These are phyloP conservation scores for Penicillium janthinellum DNA, from an alignment of 2,329 filamentous ascomycete species.

Conservation along the genomic window DNA sequence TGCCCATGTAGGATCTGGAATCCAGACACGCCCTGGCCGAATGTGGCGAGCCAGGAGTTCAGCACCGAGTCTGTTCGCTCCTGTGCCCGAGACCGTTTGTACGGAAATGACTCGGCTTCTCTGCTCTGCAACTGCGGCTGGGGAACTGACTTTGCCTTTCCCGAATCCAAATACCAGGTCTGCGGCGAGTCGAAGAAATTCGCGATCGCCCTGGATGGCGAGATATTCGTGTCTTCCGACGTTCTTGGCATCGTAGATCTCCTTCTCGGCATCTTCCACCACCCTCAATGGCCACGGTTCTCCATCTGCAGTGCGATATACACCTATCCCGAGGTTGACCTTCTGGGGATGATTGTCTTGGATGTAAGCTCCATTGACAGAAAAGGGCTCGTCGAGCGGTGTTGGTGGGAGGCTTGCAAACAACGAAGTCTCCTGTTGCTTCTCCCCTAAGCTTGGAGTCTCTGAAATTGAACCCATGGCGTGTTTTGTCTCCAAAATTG, in stretches of 20 bases:
- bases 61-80: not conserved
- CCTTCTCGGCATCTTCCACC: not conserved
- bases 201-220: not conserved
- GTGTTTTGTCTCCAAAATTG: not conserved
- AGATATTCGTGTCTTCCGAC: not conserved
- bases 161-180: not conserved
- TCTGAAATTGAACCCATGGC: not conserved
- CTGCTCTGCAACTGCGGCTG: not conserved
- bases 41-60: not conserved
- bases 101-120: not conserved
- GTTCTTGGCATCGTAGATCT: not conserved
- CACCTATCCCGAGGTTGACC: not conserved
- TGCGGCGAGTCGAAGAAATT: not conserved
- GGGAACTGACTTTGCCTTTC: not conserved
- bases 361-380: not conserved
- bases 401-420: not conserved
- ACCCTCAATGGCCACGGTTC: not conserved
- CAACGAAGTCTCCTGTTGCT: not conserved
- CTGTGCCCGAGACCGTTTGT: not conserved
- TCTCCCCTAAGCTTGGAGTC: not conserved
- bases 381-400: not conserved
- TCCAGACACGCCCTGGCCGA: not conserved
- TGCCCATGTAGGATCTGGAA: not conserved
- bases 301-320: not conserved
- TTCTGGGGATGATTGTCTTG: not conserved